Percentiles rank a stretch among this genome's conserved stretches.
phyloP scores from a whole-genome alignment of 371 early-diverging fungal species.

The Apophysomyces sp. region DNA sequence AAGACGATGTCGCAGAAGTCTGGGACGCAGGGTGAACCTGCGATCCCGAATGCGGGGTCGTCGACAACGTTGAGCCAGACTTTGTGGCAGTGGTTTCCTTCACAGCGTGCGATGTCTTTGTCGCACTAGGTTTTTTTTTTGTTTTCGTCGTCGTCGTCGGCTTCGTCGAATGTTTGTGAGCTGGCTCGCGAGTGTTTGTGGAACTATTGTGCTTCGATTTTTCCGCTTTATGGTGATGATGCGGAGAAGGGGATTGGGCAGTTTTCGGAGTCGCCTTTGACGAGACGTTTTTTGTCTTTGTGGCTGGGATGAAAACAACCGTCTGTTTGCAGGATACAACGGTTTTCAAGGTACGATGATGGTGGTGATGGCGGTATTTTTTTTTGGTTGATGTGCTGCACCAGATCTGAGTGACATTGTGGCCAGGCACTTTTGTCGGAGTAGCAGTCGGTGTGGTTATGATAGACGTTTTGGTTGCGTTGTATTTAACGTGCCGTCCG shows the following conservation, averaged over 20 bases:
- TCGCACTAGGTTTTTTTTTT: not conserved
- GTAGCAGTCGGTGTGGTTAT: not conserved
- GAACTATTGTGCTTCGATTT: not conserved
- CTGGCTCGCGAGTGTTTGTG: too few species aligned
- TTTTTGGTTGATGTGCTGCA: conserved; percentile 13
- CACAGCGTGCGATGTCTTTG: not conserved
- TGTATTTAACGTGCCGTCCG: conserved; percentile 1
- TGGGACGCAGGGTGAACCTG: not conserved
- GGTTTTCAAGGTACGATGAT: not conserved
- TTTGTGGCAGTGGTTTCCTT: not conserved
- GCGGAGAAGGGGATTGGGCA: not conserved
- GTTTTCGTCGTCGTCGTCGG: not conserved
- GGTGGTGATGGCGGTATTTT: conserved; percentile 4
- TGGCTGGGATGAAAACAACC: conserved; percentile 18
- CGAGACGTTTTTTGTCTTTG: conserved; percentile 6
- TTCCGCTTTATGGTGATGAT: not conserved
- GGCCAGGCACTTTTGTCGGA: conserved; percentile 5
- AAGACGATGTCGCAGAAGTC: not conserved
- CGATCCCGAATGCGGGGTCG: conserved; percentile 3
- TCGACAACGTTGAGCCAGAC: not conserved
- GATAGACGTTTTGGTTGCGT: not conserved
- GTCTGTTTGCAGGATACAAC: conserved; percentile 17
- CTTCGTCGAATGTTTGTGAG: too few species aligned
- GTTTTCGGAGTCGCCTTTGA: conserved; percentile 2
- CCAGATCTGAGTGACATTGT: conserved; percentile 9